Evolutionary conservation across 169 alveolate genomes (phyloP).

Genomic region (Neospora caninum): DNA sequence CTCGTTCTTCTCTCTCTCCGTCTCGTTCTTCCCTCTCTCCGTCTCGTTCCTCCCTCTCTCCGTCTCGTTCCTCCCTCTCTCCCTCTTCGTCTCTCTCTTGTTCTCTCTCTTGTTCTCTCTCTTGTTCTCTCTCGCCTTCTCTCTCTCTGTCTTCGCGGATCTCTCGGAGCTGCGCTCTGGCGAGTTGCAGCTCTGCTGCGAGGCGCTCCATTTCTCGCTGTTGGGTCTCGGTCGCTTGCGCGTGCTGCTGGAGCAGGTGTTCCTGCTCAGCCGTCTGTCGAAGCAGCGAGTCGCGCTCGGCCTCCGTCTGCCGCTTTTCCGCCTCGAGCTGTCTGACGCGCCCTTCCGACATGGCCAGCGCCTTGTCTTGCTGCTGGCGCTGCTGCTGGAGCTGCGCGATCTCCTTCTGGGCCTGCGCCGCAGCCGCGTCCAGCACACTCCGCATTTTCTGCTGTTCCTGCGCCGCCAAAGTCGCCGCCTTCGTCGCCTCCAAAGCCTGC

Average conservation of each 20-base stretch:
- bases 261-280: constrained; percentile 42
- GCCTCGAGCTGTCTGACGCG: constrained; percentile 41
- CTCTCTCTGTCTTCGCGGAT: background rate
- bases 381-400: constrained; percentile 48
- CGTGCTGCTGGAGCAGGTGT: constrained; percentile 34
- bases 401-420: constrained; percentile 51
- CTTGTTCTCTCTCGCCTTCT: background rate
- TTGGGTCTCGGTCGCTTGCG: background rate
- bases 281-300: constrained; percentile 17
- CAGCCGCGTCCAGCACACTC: constrained; percentile 40
- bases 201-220: constrained; percentile 24
- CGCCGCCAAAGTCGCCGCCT: constrained; percentile 41
- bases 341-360: background rate
- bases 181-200: constrained; percentile 18
- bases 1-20: background rate
- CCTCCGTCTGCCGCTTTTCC: background rate
- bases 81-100: background rate
- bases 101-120: background rate
- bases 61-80: background rate
- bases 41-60: background rate
- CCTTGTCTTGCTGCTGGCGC: constrained; percentile 50
- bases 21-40: background rate
- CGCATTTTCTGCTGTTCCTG: constrained; percentile 44
- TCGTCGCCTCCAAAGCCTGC: constrained; percentile 38
- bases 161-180: constrained; percentile 10